Percentiles rank a stretch among this genome's conserved stretches.
These are phyloP conservation scores for Nakaseomyces bracarensis DNA, from an alignment of 1,139 yeast species.

Conservation along the genomic window DNA sequence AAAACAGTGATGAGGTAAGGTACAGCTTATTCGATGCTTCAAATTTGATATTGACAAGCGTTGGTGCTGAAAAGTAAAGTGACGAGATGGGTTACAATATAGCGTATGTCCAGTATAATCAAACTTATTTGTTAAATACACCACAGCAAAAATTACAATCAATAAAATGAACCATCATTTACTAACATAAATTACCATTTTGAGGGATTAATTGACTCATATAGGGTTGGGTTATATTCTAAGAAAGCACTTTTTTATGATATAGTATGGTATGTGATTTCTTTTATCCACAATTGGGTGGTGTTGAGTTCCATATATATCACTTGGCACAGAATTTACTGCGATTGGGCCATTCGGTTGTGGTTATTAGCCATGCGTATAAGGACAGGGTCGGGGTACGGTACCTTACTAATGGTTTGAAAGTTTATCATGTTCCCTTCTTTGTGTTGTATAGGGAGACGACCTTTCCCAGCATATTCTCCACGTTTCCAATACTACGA, in stretches of 20 bases:
- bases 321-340: constrained; percentile 73
- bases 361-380: constrained; percentile 83
- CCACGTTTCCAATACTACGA: constrained; percentile 76
- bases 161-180: neutral
- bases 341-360: constrained; percentile 82
- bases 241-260: constrained; percentile 6
- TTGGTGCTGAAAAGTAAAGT: neutral
- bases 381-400: constrained; percentile 77
- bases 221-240: neutral
- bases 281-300: constrained; percentile 98
- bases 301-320: constrained; percentile 91
- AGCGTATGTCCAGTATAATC: constrained; percentile 42
- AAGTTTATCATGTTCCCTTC: constrained; percentile 86
- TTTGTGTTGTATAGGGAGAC: constrained; percentile 72
- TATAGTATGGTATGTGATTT: constrained; percentile 86
- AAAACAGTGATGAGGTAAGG: neutral
- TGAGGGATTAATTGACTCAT: neutral
- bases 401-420: constrained; percentile 77
- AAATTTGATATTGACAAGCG: no score
- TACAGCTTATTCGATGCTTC: neutral
- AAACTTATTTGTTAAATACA: no score
- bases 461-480: constrained; percentile 81
- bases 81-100: constrained; percentile 33
- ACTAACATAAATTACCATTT: neutral
- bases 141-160: no score